Conservation (phyloP, 306 rosid species). For the Astragalus glycyphyllos region DNA sequence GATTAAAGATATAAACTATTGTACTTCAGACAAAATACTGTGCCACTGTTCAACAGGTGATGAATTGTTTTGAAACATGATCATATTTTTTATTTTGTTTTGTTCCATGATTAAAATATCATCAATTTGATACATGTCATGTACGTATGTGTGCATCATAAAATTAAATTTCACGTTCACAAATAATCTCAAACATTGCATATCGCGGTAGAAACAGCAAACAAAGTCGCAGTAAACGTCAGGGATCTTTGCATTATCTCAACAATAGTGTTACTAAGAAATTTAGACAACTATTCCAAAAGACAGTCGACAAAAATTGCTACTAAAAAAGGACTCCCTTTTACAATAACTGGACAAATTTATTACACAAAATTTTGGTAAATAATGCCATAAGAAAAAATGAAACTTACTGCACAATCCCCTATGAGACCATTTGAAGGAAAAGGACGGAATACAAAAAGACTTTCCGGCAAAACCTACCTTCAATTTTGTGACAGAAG, state of each 20-base stretch:
- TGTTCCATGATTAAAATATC: too few species aligned
- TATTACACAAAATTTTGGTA: slow-evolving; percentile 44
- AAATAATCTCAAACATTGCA: too few species aligned
- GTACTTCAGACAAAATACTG: too few species aligned
- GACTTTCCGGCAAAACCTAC: slow-evolving; percentile 62
- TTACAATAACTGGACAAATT: slow-evolving; percentile 43
- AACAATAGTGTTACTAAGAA: neutral
- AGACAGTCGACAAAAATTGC: neutral
- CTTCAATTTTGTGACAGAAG: slow-evolving; percentile 70
- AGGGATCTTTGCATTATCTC: neutral
- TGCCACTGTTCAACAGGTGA: too few species aligned
- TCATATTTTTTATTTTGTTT: too few species aligned
- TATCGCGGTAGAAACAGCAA: too few species aligned
- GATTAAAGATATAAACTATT: too few species aligned
- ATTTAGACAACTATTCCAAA: neutral
- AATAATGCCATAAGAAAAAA: slow-evolving; percentile 40
- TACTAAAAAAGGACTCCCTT: neutral
- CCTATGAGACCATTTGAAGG: slow-evolving; percentile 47
- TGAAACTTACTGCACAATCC: slow-evolving; percentile 50
- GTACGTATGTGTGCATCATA: too few species aligned
- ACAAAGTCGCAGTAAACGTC: too few species aligned
- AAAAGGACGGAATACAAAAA: slow-evolving; percentile 52
- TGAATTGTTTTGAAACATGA: too few species aligned
- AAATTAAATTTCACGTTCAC: too few species aligned
- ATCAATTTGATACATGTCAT: too few species aligned